phyloP scores from a whole-genome alignment of 768 basidiomycete genomes.

The Cubamyces sp. region DNA sequence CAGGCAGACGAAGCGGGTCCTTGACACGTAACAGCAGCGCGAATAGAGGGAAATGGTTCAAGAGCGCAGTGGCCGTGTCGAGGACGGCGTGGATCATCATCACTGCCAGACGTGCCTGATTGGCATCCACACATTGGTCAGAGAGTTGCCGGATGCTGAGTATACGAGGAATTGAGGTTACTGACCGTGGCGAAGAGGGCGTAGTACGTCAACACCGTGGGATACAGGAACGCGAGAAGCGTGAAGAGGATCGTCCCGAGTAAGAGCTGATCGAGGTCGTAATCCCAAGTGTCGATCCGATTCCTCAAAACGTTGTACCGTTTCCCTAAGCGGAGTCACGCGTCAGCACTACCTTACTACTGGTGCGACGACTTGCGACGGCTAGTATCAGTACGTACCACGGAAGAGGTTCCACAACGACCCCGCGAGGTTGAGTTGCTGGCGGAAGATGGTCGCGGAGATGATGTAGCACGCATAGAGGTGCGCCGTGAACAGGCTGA shows the following conservation, averaged over 20 bases:
- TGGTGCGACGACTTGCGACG: neutral
- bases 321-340: conserved; percentile 62
- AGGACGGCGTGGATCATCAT: conserved; percentile 64
- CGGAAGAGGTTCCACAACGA: conserved; percentile 91
- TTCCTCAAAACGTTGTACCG: conserved; percentile 84
- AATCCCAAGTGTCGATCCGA: conserved; percentile 89
- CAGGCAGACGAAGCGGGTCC: conserved; percentile 82
- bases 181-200: conserved; percentile 77
- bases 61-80: conserved; percentile 69
- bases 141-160: neutral
- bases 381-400: conserved; percentile 49
- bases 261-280: conserved; percentile 92
- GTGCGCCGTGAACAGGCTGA: conserved; percentile 72
- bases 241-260: conserved; percentile 92
- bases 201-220: conserved; percentile 89
- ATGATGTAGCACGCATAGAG: conserved; percentile 70
- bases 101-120: conserved; percentile 55
- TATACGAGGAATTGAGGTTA: conserved; percentile 31
- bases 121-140: neutral
- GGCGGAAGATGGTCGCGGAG: conserved; percentile 62
- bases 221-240: conserved; percentile 76
- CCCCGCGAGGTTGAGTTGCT: conserved; percentile 57
- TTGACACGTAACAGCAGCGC: conserved; percentile 82
- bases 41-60: conserved; percentile 95
- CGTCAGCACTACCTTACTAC: neutral